Percentiles rank a stretch among this genome's conserved stretches.
Evolutionary conservation across 805 yeast genomes (phyloP).

Genomic region (Dipodascopsis uninucleata): DNA sequence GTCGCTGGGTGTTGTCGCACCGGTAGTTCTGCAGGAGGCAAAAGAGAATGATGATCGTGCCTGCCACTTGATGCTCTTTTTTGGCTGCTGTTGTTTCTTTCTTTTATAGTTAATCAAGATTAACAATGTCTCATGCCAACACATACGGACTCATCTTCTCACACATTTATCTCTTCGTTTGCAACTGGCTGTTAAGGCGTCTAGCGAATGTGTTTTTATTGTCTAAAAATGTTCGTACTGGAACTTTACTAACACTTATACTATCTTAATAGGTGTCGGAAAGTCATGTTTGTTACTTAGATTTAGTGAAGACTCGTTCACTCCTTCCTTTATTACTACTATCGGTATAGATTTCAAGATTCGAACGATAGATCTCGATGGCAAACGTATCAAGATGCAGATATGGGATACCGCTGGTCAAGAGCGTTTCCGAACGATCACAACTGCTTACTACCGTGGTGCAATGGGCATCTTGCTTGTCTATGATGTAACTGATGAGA

Average conservation of each 20-base stretch:
- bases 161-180: not conserved
- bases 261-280: constrained; percentile 59
- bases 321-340: constrained; percentile 94
- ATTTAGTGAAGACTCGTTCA: constrained; percentile 91
- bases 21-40: too few relatives aligned
- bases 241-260: not conserved
- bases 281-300: constrained; percentile 90
- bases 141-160: not conserved
- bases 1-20: too few relatives aligned
- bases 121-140: not conserved
- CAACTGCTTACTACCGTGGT: constrained; percentile 96
- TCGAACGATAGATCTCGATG: constrained; percentile 90
- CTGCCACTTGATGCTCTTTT: too few relatives aligned
- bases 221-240: not conserved
- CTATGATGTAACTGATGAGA: constrained; percentile 95
- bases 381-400: constrained; percentile 88
- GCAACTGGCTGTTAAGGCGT: not conserved
- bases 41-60: too few relatives aligned
- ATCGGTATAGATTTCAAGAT: constrained; percentile 98
- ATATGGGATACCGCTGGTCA: constrained; percentile 99
- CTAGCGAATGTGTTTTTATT: not conserved
- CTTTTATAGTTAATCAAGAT: not conserved
- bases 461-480: constrained; percentile 97
- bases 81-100: not conserved
- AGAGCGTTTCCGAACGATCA: constrained; percentile 95